Evolutionary conservation across 768 basidiomycete genomes (phyloP).

Genomic region (Lanmaoa rubissima): DNA sequence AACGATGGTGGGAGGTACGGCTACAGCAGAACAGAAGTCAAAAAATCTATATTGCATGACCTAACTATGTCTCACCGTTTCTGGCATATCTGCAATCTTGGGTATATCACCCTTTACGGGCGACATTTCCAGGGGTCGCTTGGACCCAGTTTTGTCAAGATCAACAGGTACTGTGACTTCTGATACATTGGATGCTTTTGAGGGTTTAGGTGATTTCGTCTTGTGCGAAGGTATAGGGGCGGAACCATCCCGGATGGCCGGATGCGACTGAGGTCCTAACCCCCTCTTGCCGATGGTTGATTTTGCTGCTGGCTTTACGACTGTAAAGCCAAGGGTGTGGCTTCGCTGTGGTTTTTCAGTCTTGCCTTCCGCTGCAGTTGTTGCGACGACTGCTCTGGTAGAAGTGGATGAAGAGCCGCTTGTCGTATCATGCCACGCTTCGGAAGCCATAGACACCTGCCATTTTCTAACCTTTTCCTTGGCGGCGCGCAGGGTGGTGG

Average conservation of each 20-base stretch:
- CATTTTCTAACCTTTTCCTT: slow-evolving; percentile 37
- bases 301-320: slow-evolving; percentile 38
- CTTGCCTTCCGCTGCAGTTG: slow-evolving; percentile 17
- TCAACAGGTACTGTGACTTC: background rate
- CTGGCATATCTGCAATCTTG: slow-evolving; percentile 36
- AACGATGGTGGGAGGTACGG: slow-evolving; percentile 57
- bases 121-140: slow-evolving; percentile 1
- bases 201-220: slow-evolving; percentile 14
- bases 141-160: slow-evolving; percentile 1
- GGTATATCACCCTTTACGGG: slow-evolving; percentile 8
- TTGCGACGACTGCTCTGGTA: background rate
- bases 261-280: slow-evolving; percentile 6
- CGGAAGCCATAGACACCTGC: slow-evolving; percentile 31
- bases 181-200: background rate
- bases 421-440: slow-evolving; percentile 12
- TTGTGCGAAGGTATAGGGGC: slow-evolving; percentile 9
- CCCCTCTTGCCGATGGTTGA: slow-evolving; percentile 24
- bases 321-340: slow-evolving; percentile 41
- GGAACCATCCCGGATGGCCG: slow-evolving; percentile 2
- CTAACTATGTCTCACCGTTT: slow-evolving; percentile 33
- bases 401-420: slow-evolving; percentile 2
- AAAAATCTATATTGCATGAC: slow-evolving; percentile 2
- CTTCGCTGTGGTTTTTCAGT: slow-evolving; percentile 14
- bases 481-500: slow-evolving; percentile 27
- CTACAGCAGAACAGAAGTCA: slow-evolving; percentile 28